These are phyloP conservation scores for Cichorium intybus DNA, from an alignment of 140 eudicot species.

Conservation along the genomic window DNA sequence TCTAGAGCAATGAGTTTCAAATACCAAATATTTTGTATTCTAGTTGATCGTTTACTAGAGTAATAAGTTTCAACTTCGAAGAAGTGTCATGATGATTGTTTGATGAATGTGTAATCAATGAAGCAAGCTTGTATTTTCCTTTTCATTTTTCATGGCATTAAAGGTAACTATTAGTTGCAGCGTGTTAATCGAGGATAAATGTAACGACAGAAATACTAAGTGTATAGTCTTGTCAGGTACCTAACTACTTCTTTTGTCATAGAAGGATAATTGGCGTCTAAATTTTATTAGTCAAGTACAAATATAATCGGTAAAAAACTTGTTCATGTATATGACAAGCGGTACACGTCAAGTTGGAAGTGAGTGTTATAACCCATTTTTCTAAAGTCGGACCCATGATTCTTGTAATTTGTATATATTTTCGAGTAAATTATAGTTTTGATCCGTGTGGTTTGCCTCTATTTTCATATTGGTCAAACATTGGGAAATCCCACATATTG, in stretches of 20 bases:
- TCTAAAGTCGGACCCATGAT: no score
- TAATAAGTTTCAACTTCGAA: background rate
- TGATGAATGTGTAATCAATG: background rate
- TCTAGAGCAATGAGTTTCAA: conserved; percentile 10
- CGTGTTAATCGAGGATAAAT: background rate
- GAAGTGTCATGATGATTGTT: conserved; percentile 1
- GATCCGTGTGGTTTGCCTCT: no score
- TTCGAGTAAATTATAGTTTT: no score
- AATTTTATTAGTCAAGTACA: no score
- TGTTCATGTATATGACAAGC: background rate
- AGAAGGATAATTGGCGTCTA: background rate
- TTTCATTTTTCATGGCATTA: no score
- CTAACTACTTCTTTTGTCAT: background rate
- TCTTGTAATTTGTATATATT: no score
- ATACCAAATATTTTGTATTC: background rate
- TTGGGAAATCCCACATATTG: no score
- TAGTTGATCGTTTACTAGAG: background rate
- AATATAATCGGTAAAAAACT: background rate
- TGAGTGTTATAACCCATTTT: no score
- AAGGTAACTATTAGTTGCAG: background rate
- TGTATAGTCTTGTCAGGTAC: background rate
- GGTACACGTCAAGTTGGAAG: no score
- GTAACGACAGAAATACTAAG: no score
- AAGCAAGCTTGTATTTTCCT: background rate
- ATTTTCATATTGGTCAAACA: no score